phyloP scores from a whole-genome alignment of 2,329 filamentous ascomycete species.

The Curvularia lunata region DNA sequence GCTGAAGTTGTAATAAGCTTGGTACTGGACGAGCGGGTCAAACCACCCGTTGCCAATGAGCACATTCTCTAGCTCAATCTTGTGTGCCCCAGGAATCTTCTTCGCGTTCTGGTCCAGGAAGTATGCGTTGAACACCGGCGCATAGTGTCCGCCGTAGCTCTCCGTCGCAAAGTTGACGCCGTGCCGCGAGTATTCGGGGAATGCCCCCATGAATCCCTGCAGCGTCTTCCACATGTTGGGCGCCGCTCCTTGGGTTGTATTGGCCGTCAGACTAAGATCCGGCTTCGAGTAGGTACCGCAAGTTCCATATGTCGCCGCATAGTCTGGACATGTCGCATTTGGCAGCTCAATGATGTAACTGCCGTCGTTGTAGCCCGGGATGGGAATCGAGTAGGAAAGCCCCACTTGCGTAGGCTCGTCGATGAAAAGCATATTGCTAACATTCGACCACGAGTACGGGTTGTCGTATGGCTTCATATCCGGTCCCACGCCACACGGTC shows the following conservation, averaged over 20 bases:
- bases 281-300: conserved; percentile 65
- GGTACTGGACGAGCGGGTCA: conserved; percentile 62
- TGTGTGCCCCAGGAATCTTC: conserved; percentile 52
- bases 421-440: conserved; percentile 72
- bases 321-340: conserved; percentile 58
- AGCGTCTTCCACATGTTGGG: conserved; percentile 67
- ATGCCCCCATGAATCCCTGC: conserved; percentile 68
- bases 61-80: conserved; percentile 59
- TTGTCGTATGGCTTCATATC: conserved; percentile 61
- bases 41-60: conserved; percentile 67
- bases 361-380: conserved; percentile 50
- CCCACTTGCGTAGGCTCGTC: conserved; percentile 69
- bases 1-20: conserved; percentile 65
- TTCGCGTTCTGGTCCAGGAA: conserved; percentile 56
- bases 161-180: conserved; percentile 64
- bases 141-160: conserved; percentile 65
- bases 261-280: conserved; percentile 59
- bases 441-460: conserved; percentile 68
- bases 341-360: conserved; percentile 54
- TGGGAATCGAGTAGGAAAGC: conserved; percentile 60
- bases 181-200: conserved; percentile 55
- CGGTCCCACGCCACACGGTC: conserved; percentile 60
- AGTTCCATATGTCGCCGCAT: conserved; percentile 49
- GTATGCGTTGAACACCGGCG: conserved; percentile 60
- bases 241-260: conserved; percentile 60